phyloP scores from a whole-genome alignment of 768 basidiomycete species.

The Kwoniella mangroviensis region DNA sequence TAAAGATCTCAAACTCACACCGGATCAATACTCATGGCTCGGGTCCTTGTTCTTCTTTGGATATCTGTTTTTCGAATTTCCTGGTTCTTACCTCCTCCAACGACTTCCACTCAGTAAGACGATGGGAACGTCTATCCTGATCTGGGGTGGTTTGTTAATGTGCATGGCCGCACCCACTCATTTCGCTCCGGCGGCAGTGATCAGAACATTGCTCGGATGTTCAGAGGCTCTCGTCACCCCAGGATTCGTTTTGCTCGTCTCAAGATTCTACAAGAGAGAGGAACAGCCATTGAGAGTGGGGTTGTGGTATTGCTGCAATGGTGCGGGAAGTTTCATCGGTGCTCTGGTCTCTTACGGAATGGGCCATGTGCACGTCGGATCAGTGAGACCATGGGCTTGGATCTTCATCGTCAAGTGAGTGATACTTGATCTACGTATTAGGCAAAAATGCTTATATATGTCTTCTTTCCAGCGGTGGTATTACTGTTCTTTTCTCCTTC shows the following conservation, averaged over 20 bases:
- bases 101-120: constrained; percentile 31
- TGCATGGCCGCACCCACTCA: constrained; percentile 34
- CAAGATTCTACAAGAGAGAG: constrained; percentile 41
- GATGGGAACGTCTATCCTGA: constrained; percentile 38
- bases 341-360: constrained; percentile 47
- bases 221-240: constrained; percentile 44
- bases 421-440: neutral
- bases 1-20: constrained; percentile 35
- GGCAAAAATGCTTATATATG: neutral
- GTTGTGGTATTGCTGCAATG: constrained; percentile 43
- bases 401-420: constrained; percentile 35
- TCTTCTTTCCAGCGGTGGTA: constrained; percentile 25
- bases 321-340: constrained; percentile 36
- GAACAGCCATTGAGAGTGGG: constrained; percentile 47
- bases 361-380: constrained; percentile 33
- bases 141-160: constrained; percentile 40
- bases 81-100: constrained; percentile 39
- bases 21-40: constrained; percentile 37
- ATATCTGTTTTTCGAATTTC: constrained; percentile 44
- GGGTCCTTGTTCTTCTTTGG: constrained; percentile 42
- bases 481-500: constrained; percentile 38
- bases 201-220: constrained; percentile 34
- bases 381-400: constrained; percentile 30
- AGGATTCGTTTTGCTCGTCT: constrained; percentile 43
- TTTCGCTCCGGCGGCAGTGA: constrained; percentile 33